Evolutionary conservation across 257 asterid species (phyloP).

Genomic region (Nicotiana tabacum): DNA sequence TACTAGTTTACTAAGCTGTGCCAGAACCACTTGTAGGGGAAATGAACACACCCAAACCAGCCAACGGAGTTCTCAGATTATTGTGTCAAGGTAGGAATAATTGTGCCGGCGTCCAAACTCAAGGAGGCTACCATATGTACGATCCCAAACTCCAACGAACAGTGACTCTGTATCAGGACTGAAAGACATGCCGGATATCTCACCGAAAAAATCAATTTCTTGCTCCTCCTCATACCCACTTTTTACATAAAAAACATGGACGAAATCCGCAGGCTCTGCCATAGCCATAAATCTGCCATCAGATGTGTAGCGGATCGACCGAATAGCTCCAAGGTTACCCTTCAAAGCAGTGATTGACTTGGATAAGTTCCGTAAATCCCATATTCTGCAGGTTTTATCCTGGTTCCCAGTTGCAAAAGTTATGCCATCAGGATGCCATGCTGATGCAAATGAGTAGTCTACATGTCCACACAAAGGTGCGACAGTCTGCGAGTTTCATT

Average conservation of each 20-base stretch:
- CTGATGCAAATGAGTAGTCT: constrained; percentile 81
- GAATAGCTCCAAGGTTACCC: constrained; percentile 83
- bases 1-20: constrained; percentile 12
- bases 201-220: constrained; percentile 86
- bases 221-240: constrained; percentile 69
- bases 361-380: constrained; percentile 78
- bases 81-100: constrained; percentile 62
- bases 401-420: constrained; percentile 93
- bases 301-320: constrained; percentile 72
- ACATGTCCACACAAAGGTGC: constrained; percentile 56
- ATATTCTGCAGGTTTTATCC: constrained; percentile 76
- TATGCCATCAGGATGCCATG: constrained; percentile 85
- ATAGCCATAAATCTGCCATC: constrained; percentile 90
- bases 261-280: constrained; percentile 93
- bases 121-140: constrained; percentile 78
- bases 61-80: constrained; percentile 17
- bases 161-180: constrained; percentile 86
- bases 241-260: constrained; percentile 68
- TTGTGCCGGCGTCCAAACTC: constrained; percentile 64
- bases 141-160: constrained; percentile 79
- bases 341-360: constrained; percentile 50
- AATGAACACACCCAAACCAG: constrained; percentile 1
- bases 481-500: constrained; percentile 31
- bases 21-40: not conserved
- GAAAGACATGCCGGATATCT: constrained; percentile 77